Percentiles rank a stretch among this genome's conserved stretches.
These are phyloP conservation scores for Rosa multiflora DNA, from an alignment of 306 rosid genomes.

Conservation along the genomic window DNA sequence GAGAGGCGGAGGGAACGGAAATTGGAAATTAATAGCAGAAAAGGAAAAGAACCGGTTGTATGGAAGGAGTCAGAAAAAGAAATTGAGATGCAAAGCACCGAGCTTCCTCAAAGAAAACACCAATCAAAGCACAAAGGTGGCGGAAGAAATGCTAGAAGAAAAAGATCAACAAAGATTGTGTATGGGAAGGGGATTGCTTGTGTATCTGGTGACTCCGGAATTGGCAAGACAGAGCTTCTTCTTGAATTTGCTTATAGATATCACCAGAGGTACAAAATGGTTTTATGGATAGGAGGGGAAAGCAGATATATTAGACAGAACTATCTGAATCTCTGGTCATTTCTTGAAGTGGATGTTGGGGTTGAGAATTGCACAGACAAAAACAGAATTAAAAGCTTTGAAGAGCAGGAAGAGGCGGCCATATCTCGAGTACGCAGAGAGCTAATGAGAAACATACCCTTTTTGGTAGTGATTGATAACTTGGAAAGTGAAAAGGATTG, in stretches of 20 bases:
- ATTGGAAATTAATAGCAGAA: slow-evolving; percentile 38
- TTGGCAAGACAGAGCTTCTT: slow-evolving; percentile 88
- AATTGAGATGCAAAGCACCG: slow-evolving; percentile 72
- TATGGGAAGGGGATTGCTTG: slow-evolving; percentile 87
- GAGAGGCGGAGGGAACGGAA: slow-evolving; percentile 55
- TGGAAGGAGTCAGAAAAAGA: slow-evolving; percentile 91
- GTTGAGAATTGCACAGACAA: slow-evolving; percentile 60
- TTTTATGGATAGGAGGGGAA: slow-evolving; percentile 86
- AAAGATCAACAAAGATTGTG: slow-evolving; percentile 55
- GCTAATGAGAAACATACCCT: slow-evolving; percentile 85
- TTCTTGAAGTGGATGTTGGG: slow-evolving; percentile 85
- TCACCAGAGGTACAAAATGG: slow-evolving; percentile 87
- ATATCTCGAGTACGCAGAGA: slow-evolving; percentile 73
- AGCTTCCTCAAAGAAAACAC: slow-evolving; percentile 47
- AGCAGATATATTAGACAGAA: slow-evolving; percentile 80
- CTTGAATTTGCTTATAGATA: slow-evolving; percentile 86
- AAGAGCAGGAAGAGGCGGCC: slow-evolving; percentile 82
- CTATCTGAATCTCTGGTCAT: slow-evolving; percentile 68
- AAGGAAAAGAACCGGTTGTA: slow-evolving; percentile 76
- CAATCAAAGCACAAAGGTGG: slow-evolving; percentile 50
- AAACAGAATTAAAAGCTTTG: slow-evolving; percentile 57
- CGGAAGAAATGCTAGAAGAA: slow-evolving; percentile 54
- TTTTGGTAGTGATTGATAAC: slow-evolving; percentile 77
- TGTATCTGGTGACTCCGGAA: slow-evolving; percentile 80
- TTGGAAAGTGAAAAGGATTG: slow-evolving; percentile 90